phyloP scores from a whole-genome alignment of 192 early-diverging fungal genomes.

The Dispira parvispora region DNA sequence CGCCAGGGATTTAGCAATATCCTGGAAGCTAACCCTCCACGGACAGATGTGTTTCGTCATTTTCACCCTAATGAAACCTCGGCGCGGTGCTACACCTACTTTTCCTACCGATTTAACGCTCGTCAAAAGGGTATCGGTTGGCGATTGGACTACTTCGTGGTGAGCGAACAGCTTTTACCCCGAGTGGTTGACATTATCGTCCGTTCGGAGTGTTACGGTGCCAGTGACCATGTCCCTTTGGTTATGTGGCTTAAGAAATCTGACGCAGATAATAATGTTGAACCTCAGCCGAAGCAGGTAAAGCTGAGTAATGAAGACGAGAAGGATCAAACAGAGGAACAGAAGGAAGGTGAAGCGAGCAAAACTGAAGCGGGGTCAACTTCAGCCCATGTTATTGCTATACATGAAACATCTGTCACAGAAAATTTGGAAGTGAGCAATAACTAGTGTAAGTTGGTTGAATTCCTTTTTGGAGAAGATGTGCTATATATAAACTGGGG shows the following conservation, averaged over 20 bases:
- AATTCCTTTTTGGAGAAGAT: no score
- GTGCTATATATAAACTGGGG: no score
- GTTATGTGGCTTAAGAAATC: constrained; percentile 32
- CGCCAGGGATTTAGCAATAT: constrained; percentile 46
- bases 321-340: no score
- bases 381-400: no score
- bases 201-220: constrained; percentile 62
- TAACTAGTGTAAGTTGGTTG: no score
- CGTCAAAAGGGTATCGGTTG: constrained; percentile 57
- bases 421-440: no score
- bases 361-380: no score
- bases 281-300: no score
- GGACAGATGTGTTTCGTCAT: constrained; percentile 57
- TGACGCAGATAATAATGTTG: no score
- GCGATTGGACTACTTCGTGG: constrained; percentile 78
- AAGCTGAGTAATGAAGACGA: no score
- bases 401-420: no score
- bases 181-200: constrained; percentile 44
- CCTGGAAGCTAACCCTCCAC: constrained; percentile 29
- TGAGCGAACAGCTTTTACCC: constrained; percentile 35
- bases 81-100: constrained; percentile 56
- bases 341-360: no score
- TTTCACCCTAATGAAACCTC: constrained; percentile 39
- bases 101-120: constrained; percentile 54
- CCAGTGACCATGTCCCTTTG: constrained; percentile 77